Conservation (phyloP, 1,284 basidiomycete genomes). For the Singerocomus rubriflavus region DNA sequence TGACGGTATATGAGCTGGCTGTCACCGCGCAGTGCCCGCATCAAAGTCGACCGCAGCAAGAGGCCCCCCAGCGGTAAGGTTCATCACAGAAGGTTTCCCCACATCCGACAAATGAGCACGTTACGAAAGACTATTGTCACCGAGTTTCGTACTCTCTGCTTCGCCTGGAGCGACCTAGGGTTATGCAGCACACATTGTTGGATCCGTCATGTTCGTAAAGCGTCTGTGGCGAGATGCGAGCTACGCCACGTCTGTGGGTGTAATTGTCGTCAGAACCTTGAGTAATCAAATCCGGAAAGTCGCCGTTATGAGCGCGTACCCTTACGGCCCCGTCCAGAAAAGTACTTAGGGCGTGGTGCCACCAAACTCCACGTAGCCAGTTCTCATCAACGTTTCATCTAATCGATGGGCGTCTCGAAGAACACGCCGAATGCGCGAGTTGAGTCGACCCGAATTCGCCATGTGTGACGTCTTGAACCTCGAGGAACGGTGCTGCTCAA, state of each 20-base stretch:
- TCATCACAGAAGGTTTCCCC: too few species aligned
- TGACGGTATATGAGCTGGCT: too few species aligned
- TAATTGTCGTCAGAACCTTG: not conserved
- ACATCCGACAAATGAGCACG: too few species aligned
- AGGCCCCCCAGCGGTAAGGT: too few species aligned
- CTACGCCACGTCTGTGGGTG: not conserved
- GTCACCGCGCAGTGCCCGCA: too few species aligned
- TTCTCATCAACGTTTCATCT: not conserved
- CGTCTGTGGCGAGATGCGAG: not conserved
- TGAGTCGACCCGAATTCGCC: not conserved
- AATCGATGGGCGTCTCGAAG: not conserved
- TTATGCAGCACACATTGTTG: not conserved
- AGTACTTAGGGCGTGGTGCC: not conserved
- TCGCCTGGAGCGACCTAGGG: not conserved
- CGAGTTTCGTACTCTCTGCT: too few species aligned
- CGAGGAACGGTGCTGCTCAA: slow-evolving; percentile 4
- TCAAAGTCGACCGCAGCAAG: too few species aligned
- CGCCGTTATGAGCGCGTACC: too few species aligned
- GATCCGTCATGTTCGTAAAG: not conserved
- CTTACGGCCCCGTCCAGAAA: not conserved
- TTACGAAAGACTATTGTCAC: too few species aligned
- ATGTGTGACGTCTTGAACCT: slow-evolving; percentile 1
- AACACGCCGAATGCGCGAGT: slow-evolving; percentile 19
- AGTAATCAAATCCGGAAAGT: too few species aligned
- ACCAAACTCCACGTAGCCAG: not conserved